phyloP scores from a whole-genome alignment of 1,139 yeast genomes.

The Sugiyamaella novakii region DNA sequence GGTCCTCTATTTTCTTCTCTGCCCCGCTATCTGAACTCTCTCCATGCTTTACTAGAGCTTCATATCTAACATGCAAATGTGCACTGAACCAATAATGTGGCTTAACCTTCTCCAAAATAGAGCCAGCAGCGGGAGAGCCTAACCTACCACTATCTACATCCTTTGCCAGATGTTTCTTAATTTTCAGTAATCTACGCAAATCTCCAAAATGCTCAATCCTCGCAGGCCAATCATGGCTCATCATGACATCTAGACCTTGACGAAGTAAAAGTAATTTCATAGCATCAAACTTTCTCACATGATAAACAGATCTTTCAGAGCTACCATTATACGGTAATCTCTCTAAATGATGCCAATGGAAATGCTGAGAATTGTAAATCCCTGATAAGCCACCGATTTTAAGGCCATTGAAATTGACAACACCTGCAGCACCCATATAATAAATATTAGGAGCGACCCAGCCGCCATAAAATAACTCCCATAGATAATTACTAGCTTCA shows the following conservation, averaged over 20 bases:
- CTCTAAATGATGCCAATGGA: slow-evolving; percentile 47
- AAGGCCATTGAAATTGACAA: slow-evolving; percentile 71
- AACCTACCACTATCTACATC: slow-evolving; percentile 64
- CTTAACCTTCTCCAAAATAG: slow-evolving; percentile 53
- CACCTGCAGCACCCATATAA: slow-evolving; percentile 78
- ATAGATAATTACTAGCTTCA: slow-evolving; percentile 78
- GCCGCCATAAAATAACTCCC: slow-evolving; percentile 82
- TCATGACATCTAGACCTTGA: slow-evolving; percentile 51
- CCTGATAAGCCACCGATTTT: slow-evolving; percentile 85
- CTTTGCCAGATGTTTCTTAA: slow-evolving; percentile 65
- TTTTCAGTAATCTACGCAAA: slow-evolving; percentile 47
- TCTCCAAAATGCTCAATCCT: slow-evolving; percentile 73
- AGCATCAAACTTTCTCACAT: slow-evolving; percentile 66
- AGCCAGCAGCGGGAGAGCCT: slow-evolving; percentile 76
- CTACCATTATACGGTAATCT: slow-evolving; percentile 52
- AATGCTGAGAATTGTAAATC: slow-evolving; percentile 61
- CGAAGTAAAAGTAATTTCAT: slow-evolving; percentile 52
- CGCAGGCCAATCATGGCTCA: slow-evolving; percentile 96
- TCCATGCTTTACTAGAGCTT: slow-evolving; percentile 53
- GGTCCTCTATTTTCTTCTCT: not conserved
- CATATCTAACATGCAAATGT: slow-evolving; percentile 78
- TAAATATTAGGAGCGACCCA: slow-evolving; percentile 94
- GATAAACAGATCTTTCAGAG: slow-evolving; percentile 66
- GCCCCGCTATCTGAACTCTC: not conserved
- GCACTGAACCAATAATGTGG: slow-evolving; percentile 87